Percentiles rank a stretch among this genome's conserved stretches.
Conservation (phyloP, 164 flowering plant species). For the Liriodendron chinense region DNA sequence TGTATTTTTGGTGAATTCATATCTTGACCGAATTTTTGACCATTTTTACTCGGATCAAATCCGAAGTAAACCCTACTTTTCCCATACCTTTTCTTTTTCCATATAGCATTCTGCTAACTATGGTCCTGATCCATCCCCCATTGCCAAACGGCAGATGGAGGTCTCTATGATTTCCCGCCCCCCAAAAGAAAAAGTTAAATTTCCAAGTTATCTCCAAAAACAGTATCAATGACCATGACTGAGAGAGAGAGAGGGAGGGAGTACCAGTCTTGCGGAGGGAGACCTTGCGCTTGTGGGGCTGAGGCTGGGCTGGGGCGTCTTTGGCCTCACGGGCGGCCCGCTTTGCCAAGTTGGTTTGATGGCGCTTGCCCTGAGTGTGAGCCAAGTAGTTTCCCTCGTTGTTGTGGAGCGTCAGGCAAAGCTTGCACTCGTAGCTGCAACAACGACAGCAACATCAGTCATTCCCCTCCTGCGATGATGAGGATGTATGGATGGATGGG, state of each 20-base stretch:
- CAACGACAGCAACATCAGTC: not conserved
- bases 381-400: conserved; percentile 99
- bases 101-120: no score
- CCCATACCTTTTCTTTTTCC: no score
- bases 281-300: conserved; percentile 89
- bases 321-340: conserved; percentile 97
- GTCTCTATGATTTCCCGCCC: no score
- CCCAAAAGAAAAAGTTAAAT: no score
- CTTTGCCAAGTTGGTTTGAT: conserved; percentile 96
- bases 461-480: not conserved
- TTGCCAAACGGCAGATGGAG: no score
- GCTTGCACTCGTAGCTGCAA: conserved; percentile 90
- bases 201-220: no score
- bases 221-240: not conserved
- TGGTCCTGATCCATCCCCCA: no score
- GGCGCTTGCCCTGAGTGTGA: conserved; percentile 97
- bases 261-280: conserved; percentile 66
- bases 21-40: no score
- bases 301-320: conserved; percentile 92
- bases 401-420: conserved; percentile 89
- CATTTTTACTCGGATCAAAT: no score
- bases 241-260: not conserved
- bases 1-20: no score
- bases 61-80: no score
- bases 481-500: not conserved